Evolutionary conservation across 768 basidiomycete species (phyloP).

Genomic region (Macrocybe gigantea): DNA sequence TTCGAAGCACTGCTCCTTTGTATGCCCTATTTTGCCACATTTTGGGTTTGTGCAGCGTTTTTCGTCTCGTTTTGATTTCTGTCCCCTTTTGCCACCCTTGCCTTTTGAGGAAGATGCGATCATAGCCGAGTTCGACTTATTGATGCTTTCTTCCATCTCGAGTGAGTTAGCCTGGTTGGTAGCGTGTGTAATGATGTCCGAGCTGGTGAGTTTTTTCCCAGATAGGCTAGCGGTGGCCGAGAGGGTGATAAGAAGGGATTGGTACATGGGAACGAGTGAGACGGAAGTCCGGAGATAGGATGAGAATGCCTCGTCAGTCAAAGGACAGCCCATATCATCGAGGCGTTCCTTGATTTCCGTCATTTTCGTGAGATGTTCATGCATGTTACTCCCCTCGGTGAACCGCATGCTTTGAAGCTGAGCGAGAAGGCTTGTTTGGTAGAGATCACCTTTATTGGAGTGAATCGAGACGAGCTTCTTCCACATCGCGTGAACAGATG

Average conservation of each 20-base stretch:
- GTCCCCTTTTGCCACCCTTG: too few relatives aligned
- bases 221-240: slow-evolving; percentile 3
- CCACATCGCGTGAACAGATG: too few relatives aligned
- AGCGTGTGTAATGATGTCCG: slow-evolving; percentile 8
- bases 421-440: neutral
- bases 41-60: slow-evolving; percentile 1
- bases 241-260: slow-evolving; percentile 11
- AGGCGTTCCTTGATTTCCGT: slow-evolving; percentile 9
- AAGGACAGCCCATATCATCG: slow-evolving; percentile 4
- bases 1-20: slow-evolving; percentile 5
- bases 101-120: too few relatives aligned
- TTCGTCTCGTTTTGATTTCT: too few relatives aligned
- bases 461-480: too few relatives aligned
- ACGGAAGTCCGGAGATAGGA: slow-evolving; percentile 11
- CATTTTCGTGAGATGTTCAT: neutral
- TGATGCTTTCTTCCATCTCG: slow-evolving; percentile 9
- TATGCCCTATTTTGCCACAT: slow-evolving; percentile 3
- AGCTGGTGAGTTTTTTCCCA: slow-evolving; percentile 2
- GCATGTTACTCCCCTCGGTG: neutral
- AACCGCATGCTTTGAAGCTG: neutral
- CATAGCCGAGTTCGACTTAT: slow-evolving; percentile 12
- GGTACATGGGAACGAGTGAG: slow-evolving; percentile 9
- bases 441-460: slow-evolving; percentile 2
- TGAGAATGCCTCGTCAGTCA: slow-evolving; percentile 2
- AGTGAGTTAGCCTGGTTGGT: slow-evolving; percentile 8